A percentile compares a stretch with the other conserved stretches of the same genome.
Evolutionary conservation across 768 basidiomycete species (phyloP).

Genomic region (Hericium coralloides): DNA sequence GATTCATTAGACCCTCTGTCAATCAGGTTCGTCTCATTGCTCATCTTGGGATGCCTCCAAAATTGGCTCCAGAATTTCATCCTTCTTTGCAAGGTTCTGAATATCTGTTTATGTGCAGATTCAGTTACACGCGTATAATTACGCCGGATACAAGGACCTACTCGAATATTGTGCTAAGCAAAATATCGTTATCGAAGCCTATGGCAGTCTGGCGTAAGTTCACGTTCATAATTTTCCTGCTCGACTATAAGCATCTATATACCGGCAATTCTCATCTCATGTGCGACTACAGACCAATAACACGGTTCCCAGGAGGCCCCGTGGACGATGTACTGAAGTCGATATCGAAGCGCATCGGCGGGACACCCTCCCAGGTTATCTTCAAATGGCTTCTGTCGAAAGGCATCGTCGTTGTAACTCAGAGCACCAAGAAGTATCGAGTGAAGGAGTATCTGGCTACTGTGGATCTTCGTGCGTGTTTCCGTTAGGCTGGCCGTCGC

Average conservation of each 20-base stretch:
- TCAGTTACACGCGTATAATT: constrained; percentile 64
- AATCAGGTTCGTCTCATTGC: constrained; percentile 45
- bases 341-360: constrained; percentile 43
- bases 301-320: constrained; percentile 49
- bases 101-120: constrained; percentile 31
- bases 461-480: constrained; percentile 5
- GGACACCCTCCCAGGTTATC: constrained; percentile 54
- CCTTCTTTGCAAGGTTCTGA: neutral
- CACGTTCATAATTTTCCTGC: constrained; percentile 4
- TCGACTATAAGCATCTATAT: too few species aligned
- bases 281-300: constrained; percentile 15
- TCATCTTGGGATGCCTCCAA: too few species aligned
- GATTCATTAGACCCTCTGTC: constrained; percentile 52
- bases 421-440: neutral
- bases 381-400: constrained; percentile 63
- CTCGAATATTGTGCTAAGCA: constrained; percentile 45
- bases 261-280: neutral
- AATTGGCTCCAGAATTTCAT: neutral
- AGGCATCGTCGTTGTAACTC: constrained; percentile 58
- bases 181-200: constrained; percentile 56
- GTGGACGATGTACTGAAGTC: constrained; percentile 46
- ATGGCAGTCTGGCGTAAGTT: constrained; percentile 50
- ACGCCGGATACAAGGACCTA: constrained; percentile 46
- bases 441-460: neutral
- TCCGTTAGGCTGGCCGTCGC: neutral